Evolutionary conservation across 257 asterid species (phyloP).

Genomic region (Plantago major): DNA sequence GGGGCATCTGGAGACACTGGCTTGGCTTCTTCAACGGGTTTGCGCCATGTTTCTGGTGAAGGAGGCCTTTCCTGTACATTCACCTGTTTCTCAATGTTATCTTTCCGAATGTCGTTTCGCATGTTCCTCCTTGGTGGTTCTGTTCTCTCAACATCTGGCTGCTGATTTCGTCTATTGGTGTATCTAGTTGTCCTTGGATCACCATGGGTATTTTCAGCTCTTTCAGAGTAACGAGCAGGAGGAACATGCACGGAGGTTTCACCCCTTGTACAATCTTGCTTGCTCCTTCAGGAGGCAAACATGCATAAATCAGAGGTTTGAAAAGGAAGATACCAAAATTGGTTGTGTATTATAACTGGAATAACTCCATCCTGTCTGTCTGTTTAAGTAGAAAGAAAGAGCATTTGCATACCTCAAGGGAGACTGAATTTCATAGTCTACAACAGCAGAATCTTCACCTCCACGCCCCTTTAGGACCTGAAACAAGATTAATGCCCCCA

Average conservation of each 20-base stretch:
- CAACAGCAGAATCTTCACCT: constrained; percentile 38
- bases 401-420: constrained; percentile 40
- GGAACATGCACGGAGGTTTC: constrained; percentile 34
- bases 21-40: constrained; percentile 48
- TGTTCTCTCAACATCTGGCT: constrained; percentile 43
- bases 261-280: constrained; percentile 43
- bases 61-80: constrained; percentile 66
- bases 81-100: constrained; percentile 45
- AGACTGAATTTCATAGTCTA: constrained; percentile 45
- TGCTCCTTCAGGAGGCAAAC: constrained; percentile 38
- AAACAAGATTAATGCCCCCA: not conserved
- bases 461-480: constrained; percentile 84
- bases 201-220: constrained; percentile 30
- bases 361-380: not conserved
- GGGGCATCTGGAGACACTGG: constrained; percentile 41
- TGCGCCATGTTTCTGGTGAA: constrained; percentile 95
- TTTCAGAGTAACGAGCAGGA: constrained; percentile 38
- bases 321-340: too few species aligned
- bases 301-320: not conserved
- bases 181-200: constrained; percentile 42
- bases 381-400: constrained; percentile 10
- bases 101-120: constrained; percentile 59
- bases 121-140: constrained; percentile 58
- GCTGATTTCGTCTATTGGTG: constrained; percentile 62
- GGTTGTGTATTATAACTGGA: not conserved